Conservation (phyloP, 2,329 filamentous ascomycete genomes). For the Aspergillus arachidicola region DNA sequence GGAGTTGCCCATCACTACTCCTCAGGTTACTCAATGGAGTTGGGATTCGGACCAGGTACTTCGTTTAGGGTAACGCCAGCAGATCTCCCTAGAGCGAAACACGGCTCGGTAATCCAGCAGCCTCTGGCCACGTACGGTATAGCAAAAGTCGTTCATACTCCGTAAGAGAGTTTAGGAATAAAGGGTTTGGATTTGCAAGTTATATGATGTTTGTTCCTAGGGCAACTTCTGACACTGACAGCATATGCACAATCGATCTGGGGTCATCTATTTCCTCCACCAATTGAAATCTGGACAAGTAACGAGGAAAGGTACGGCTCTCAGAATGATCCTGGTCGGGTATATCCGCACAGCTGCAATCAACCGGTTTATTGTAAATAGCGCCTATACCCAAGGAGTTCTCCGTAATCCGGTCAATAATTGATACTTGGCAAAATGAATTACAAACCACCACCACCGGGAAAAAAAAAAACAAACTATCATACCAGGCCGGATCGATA, state of each 20-base stretch:
- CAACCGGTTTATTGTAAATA: not conserved
- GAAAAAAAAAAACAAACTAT: not conserved
- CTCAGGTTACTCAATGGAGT: not conserved
- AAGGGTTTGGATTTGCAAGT: conserved; percentile 4
- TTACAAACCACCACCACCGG: not conserved
- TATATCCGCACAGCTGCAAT: not conserved
- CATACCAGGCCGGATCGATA: not conserved
- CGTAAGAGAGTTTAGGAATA: not conserved
- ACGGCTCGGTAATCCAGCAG: not conserved
- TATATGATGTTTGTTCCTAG: conserved; percentile 1
- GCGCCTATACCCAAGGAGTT: not conserved
- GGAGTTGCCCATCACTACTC: not conserved
- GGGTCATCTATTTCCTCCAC: not conserved
- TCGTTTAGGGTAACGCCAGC: conserved; percentile 3
- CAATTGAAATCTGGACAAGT: not conserved
- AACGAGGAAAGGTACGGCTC: not conserved
- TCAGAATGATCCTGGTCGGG: not conserved
- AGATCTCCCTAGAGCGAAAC: not conserved
- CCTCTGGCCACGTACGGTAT: not conserved
- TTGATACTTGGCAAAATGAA: not conserved
- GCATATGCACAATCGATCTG: not conserved
- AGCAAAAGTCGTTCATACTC: too few relatives aligned
- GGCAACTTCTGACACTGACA: not conserved
- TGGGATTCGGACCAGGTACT: not conserved
- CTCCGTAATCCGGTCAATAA: not conserved